phyloP scores from a whole-genome alignment of 257 asterid genomes.

The Gentiana straminea region DNA sequence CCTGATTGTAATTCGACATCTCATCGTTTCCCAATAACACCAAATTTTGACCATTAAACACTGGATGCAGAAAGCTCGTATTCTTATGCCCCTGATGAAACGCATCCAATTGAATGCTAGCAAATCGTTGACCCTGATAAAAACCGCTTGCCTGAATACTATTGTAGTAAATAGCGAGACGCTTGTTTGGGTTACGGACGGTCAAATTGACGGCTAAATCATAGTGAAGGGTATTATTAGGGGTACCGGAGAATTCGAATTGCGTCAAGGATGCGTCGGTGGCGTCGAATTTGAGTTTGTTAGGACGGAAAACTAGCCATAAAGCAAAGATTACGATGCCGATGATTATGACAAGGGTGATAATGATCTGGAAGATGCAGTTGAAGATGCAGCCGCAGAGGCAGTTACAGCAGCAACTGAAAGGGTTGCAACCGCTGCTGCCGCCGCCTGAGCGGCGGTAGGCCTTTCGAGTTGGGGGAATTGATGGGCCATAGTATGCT shows the following conservation, averaged over 20 bases:
- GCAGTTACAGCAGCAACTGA: conserved; percentile 65
- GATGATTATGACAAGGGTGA: conserved; percentile 31
- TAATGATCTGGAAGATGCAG: conserved; percentile 46
- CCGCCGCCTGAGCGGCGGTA: conserved; percentile 45
- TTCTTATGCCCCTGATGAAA: conserved; percentile 60
- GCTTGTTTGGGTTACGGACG: conserved; percentile 69
- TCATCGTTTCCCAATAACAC: conserved; percentile 25
- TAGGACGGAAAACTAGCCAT: conserved; percentile 79
- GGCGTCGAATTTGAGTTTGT: conserved; percentile 49
- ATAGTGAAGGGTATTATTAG: conserved; percentile 52
- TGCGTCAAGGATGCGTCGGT: conserved; percentile 47
- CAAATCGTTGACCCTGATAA: conserved; percentile 46
- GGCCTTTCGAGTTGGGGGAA: conserved; percentile 44
- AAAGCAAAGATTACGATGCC: conserved; percentile 29
- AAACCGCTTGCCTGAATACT: conserved; percentile 49
- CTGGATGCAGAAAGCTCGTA: conserved; percentile 22
- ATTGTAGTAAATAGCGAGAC: conserved; percentile 77
- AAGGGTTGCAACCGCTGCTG: conserved; percentile 57
- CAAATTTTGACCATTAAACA: conserved; percentile 29
- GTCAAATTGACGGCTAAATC: conserved; percentile 52
- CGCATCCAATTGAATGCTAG: conserved; percentile 12
- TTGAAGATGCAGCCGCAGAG: conserved; percentile 43
- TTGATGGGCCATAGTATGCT: conserved; percentile 81
- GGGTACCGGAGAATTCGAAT: conserved; percentile 25
- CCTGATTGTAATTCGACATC: conserved; percentile 23